A percentile compares a stretch with the other conserved stretches of the same genome.
Conservation (phyloP, 1,284 basidiomycete genomes). For the Schizopora paradoxa region DNA sequence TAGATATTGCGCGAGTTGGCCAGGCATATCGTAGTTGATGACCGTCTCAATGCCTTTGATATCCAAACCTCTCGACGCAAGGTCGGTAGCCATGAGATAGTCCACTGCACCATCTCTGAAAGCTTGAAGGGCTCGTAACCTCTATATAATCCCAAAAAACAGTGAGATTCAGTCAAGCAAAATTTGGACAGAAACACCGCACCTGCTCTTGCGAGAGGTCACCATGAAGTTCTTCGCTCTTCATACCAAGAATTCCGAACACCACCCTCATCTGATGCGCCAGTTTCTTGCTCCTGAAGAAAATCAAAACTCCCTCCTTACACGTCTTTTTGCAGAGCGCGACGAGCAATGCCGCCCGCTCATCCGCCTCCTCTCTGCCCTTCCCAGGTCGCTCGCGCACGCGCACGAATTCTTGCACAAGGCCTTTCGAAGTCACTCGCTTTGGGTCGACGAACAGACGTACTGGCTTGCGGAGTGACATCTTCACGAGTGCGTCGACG, state of each 20-base stretch:
- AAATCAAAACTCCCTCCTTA: constrained; percentile 82
- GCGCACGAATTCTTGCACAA: constrained; percentile 94
- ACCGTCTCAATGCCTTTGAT: constrained; percentile 98
- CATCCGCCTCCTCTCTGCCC: constrained; percentile 72
- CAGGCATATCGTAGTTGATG: constrained; percentile 98
- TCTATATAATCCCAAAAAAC: constrained; percentile 38
- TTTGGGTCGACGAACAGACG: constrained; percentile 95
- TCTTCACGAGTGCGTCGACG: constrained; percentile 87
- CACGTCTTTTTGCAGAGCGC: constrained; percentile 87
- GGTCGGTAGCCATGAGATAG: constrained; percentile 92
- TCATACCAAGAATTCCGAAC: constrained; percentile 84
- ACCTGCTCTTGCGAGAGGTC: constrained; percentile 95
- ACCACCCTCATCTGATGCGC: constrained; percentile 96
- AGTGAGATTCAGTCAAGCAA: constrained; percentile 14
- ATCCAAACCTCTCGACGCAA: constrained; percentile 93
- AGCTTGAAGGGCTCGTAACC: constrained; percentile 77
- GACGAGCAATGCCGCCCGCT: constrained; percentile 79
- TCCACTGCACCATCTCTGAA: constrained; percentile 86
- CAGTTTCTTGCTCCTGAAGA: constrained; percentile 92
- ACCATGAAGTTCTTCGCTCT: constrained; percentile 89
- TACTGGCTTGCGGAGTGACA: constrained; percentile 89
- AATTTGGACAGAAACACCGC: constrained; percentile 23
- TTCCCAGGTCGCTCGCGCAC: too few relatives aligned
- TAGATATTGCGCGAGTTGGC: constrained; percentile 88
- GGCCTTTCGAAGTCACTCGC: constrained; percentile 80